Percentiles rank a stretch among this genome's conserved stretches.
Conservation (phyloP, 164 flowering plant species). For the Magnolia sinica region DNA sequence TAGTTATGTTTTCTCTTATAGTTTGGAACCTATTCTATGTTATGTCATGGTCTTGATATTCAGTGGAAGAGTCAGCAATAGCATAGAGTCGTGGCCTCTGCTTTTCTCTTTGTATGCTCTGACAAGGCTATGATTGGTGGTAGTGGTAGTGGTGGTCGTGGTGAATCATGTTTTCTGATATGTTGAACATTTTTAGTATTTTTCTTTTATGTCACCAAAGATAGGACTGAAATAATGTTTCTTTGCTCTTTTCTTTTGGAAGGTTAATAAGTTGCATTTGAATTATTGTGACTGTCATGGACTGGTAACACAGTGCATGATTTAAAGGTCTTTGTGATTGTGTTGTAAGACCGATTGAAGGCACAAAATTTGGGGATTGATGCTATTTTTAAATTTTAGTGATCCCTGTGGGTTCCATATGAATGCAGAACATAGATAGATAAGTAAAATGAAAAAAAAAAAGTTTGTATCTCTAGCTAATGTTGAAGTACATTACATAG, state of each 20-base stretch:
- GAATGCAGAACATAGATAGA: background rate
- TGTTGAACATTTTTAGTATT: background rate
- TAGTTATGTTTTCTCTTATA: background rate
- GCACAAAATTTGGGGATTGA: background rate
- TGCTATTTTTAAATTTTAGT: background rate
- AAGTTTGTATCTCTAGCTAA: too few relatives aligned
- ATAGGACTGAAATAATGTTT: background rate
- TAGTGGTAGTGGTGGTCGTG: background rate
- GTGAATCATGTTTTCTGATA: background rate
- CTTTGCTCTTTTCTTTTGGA: background rate
- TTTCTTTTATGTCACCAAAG: background rate
- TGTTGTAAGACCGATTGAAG: background rate
- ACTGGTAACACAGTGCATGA: too few relatives aligned
- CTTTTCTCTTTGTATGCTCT: background rate
- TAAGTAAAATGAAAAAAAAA: too few relatives aligned
- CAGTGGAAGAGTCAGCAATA: background rate
- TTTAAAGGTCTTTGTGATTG: background rate
- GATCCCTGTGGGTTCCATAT: background rate
- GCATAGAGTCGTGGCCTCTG: background rate
- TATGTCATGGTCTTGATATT: background rate
- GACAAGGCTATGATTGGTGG: background rate
- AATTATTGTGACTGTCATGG: background rate
- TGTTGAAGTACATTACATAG: too few relatives aligned
- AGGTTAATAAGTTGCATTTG: background rate
- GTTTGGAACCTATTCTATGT: background rate